Evolutionary conservation across 1,139 yeast genomes (phyloP), one percentile per base, ranked within the genome.

Genomic region (Nakaseomyces kungkrabaensis): DNA sequence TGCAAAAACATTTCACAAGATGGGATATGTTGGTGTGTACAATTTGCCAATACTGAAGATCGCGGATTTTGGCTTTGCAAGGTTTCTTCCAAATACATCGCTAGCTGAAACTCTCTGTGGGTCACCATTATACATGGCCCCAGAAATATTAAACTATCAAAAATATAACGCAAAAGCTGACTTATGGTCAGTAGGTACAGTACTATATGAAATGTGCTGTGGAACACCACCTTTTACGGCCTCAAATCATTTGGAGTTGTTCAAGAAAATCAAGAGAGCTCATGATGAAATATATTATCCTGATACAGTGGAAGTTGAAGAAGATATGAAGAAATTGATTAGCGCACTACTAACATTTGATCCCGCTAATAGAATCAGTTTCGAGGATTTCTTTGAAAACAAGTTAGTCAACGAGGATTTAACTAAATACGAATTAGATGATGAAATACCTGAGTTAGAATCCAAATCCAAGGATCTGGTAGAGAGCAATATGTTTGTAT

Each of bases 41-140:
- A 95, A 87, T 58, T 73, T 92, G 54, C 98, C 98, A 1, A 77
- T 89, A 17, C 74, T 92, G 55, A 90, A 92, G 66, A 82, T 92
- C 53, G 98, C 98, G 17, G 98, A 92, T 70, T 92, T 92, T 69
- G 98, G 98, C 0, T 94, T 92, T 71, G 98, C 98, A 5, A 75
- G 98, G 54, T 86, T 89, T 62, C 73, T 92, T 56, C 97, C 97
- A 8, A 82, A 86, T 45, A 85, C 96, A 1, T 83, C 96, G 2
- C 75, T 94, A 78, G 97, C 98, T 1, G 98, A 92, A 67, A 92
- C 98, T 3, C 72, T 92, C 56, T 92, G 98, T 73, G 98, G 98
- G 1, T 87, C 96, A 9, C 98, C 98, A 1, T 71, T 92, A 45
- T 92, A 94, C 67, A 92, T 92, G 98, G 98, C 98, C 0, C 98